Conservation (phyloP, 768 basidiomycete species). For the Roridomyces roridus region DNA sequence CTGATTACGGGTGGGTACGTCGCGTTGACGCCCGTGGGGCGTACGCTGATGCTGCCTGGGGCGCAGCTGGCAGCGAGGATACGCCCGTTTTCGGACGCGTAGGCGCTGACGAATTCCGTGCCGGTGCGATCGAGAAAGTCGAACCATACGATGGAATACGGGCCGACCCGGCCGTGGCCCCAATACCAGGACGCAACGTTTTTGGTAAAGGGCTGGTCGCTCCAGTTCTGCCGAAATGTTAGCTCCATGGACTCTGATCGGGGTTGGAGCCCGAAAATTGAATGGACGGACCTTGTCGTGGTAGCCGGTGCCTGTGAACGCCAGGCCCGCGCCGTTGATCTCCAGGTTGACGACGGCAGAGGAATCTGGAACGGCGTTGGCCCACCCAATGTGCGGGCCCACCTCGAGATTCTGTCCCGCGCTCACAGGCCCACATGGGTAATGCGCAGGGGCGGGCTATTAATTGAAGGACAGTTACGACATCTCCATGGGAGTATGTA, state of each 20-base stretch:
- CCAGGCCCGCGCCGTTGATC: conserved; percentile 8
- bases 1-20: conserved; percentile 4
- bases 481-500: no score
- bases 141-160: conserved; percentile 29
- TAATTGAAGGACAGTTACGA: not conserved
- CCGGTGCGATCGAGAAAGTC: conserved; percentile 15
- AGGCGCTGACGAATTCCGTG: conserved; percentile 14
- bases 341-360: conserved; percentile 14
- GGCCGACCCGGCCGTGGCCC: conserved; percentile 26
- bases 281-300: conserved; percentile 15
- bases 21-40: not conserved
- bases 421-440: conserved; percentile 15
- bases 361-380: conserved; percentile 26
- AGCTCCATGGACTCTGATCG: not conserved
- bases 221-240: conserved; percentile 22
- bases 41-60: not conserved
- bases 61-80: conserved; percentile 17
- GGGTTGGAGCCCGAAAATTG: not conserved
- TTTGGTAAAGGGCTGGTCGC: conserved; percentile 15
- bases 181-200: conserved; percentile 23
- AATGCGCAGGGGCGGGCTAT: conserved; percentile 22
- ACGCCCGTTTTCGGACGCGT: conserved; percentile 11
- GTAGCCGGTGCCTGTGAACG: conserved; percentile 18
- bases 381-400: conserved; percentile 23
- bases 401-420: conserved; percentile 15